phyloP scores from a whole-genome alignment of 108 stramenopile genomes.

The Chaetoceros tenuissimus region DNA sequence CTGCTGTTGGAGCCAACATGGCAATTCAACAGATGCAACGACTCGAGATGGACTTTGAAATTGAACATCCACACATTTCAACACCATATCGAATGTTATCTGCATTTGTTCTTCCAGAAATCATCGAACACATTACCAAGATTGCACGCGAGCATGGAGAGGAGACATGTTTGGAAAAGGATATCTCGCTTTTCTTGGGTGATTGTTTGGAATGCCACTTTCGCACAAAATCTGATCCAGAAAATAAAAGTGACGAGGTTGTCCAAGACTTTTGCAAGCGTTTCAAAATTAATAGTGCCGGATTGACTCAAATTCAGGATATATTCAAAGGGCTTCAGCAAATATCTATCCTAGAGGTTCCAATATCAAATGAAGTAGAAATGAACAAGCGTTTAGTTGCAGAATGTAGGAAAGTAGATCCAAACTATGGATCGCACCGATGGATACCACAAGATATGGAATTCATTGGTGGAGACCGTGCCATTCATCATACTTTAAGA shows the following conservation, averaged over 20 bases:
- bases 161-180: not conserved
- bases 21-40: slow-evolving; percentile 32
- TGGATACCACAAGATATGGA: slow-evolving; percentile 20
- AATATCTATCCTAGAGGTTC: slow-evolving; percentile 16
- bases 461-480: slow-evolving; percentile 26
- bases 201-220: slow-evolving; percentile 35
- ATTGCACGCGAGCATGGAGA: slow-evolving; percentile 9
- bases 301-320: slow-evolving; percentile 12
- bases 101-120: slow-evolving; percentile 22
- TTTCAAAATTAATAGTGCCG: slow-evolving; percentile 13
- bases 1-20: slow-evolving; percentile 19
- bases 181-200: slow-evolving; percentile 30
- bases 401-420: slow-evolving; percentile 1
- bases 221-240: slow-evolving; percentile 20
- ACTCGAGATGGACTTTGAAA: slow-evolving; percentile 25
- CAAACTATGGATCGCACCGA: not conserved
- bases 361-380: slow-evolving; percentile 9
- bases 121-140: slow-evolving; percentile 15
- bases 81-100: slow-evolving; percentile 33
- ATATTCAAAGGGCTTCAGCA: slow-evolving; percentile 1
- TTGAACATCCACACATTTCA: slow-evolving; percentile 28
- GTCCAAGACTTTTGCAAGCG: slow-evolving; percentile 21
- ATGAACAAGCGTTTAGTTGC: not conserved
- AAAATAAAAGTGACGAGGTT: slow-evolving; percentile 11
- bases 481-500: slow-evolving; percentile 34